Evolutionary conservation across 1,284 basidiomycete species (phyloP).

Genomic region (Sporisorium sorghi): DNA sequence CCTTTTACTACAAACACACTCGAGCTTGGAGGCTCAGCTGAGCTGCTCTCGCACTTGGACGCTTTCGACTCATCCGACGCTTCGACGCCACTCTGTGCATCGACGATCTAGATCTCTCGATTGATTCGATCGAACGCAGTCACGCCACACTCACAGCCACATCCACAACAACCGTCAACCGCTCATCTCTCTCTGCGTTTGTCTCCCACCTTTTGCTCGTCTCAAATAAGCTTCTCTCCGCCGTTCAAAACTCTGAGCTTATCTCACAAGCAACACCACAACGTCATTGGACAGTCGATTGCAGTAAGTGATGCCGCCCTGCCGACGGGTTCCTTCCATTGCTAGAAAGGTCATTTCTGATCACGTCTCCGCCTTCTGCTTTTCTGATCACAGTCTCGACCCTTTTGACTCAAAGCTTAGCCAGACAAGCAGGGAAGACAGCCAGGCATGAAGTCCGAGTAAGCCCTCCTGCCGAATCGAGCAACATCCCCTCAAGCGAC

Average conservation of each 20-base stretch:
- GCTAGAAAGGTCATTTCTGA: not conserved
- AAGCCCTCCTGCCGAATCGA: conserved; percentile 12
- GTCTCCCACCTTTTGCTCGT: conserved; percentile 1
- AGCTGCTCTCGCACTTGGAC: not conserved
- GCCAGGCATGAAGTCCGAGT: conserved; percentile 30
- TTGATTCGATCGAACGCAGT: conserved; percentile 6
- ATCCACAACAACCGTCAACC: not conserved
- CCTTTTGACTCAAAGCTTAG: no score
- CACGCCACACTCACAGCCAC: not conserved
- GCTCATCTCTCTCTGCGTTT: not conserved
- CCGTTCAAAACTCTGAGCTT: conserved; percentile 23
- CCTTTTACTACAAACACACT: not conserved
- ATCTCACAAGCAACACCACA: conserved; percentile 10
- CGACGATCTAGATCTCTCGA: conserved; percentile 3
- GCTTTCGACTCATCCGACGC: conserved; percentile 1
- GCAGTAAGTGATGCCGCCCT: conserved; percentile 15
- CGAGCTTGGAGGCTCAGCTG: not conserved
- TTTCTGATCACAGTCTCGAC: no score
- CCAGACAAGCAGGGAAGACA: no score
- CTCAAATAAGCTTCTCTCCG: conserved; percentile 5
- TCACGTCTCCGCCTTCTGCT: conserved; percentile 2
- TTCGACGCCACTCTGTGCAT: not conserved
- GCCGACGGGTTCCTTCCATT: conserved; percentile 11
- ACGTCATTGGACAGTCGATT: conserved; percentile 9
- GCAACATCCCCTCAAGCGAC: not conserved